These are phyloP conservation scores for Xylariaceae sp. DNA, from an alignment of 2,329 filamentous ascomycete species.

Conservation along the genomic window DNA sequence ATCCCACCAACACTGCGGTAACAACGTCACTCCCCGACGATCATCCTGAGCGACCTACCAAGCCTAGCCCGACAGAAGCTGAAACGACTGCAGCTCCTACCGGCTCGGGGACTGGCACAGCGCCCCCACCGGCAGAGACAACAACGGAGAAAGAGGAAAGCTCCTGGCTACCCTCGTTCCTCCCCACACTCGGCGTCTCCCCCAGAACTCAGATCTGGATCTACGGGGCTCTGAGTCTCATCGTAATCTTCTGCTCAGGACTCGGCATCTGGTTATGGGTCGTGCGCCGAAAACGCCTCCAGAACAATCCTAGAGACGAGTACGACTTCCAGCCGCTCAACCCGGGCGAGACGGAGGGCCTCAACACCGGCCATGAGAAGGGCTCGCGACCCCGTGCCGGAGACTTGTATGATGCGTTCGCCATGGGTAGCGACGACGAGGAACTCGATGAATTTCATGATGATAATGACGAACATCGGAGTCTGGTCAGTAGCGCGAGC, in stretches of 20 bases:
- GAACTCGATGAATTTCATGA: constrained; percentile 57
- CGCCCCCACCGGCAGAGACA: constrained; percentile 29
- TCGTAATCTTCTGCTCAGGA: constrained; percentile 75
- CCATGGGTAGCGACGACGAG: constrained; percentile 77
- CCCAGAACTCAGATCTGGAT: constrained; percentile 92
- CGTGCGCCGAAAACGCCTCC: constrained; percentile 70
- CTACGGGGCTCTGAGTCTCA: constrained; percentile 79
- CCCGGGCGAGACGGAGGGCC: constrained; percentile 66
- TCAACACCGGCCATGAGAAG: constrained; percentile 41
- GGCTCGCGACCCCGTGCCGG: constrained; percentile 62
- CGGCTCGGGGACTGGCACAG: constrained; percentile 23
- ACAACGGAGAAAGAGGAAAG: constrained; percentile 45
- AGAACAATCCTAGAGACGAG: constrained; percentile 70
- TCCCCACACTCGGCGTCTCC: constrained; percentile 86
- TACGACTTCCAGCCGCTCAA: constrained; percentile 95
- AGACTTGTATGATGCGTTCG: constrained; percentile 96
- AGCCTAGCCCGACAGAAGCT: constrained; percentile 33
- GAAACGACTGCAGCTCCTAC: constrained; percentile 28
- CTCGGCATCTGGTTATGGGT: constrained; percentile 79
- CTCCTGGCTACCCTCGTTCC: constrained; percentile 77
- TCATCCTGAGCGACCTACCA: constrained; percentile 61
- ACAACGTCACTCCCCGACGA: constrained; percentile 51
- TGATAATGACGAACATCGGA: constrained; percentile 34
- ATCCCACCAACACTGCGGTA: constrained; percentile 41
- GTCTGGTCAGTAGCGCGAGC: constrained; percentile 39